Evolutionary conservation across 1,139 yeast genomes (phyloP), one percentile per base, ranked within the genome.

Genomic region (Yamadazyma mexicana): DNA sequence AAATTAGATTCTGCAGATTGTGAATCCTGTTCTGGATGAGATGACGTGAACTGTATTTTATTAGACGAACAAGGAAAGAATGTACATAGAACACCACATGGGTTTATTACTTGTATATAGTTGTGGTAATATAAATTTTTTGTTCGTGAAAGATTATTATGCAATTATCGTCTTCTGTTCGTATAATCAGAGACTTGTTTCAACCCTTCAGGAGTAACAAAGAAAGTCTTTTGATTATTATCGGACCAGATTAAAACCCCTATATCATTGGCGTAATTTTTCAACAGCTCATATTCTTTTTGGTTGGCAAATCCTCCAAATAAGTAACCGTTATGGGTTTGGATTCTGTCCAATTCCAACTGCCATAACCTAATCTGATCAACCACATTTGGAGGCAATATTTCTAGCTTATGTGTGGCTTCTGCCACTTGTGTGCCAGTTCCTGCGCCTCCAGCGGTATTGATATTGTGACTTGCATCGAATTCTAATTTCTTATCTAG

Each of bases 351-450:
- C 68, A 91, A 66, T 58, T 92, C 99, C 47, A 92, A 71, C 64
- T 92, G 98, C 99, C 99, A 92, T 40, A 92, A 71, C 56, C 83
- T 83, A 50, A 92, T 87, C 59, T 92, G 99, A 63, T 92, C 99
- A 1, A 88, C 89, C 7, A 92, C 96, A 0, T 96, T 94, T 0
- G 98, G 96, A 3, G 98, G 98, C 10, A 92, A 64, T 14, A 89
- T 68, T 54, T 83, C 89, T 28, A 84, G 59, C 42, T 61, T 59
- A 43, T 75, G 78, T 45, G 69, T 65, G 20, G 58, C 43, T n/a
- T 48, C 46, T 29, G 51, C 49, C 15, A 55, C 46, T 43, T 66
- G 68, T 3, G 70, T 60, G 36, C 63, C 70, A 1, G 70, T 69
- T 4, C 70, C 71, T 27, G 35, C 24, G 28, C 65, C 68, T 16